phyloP scores from a whole-genome alignment of 1,284 basidiomycete genomes.

The Irpex rosettiformis region DNA sequence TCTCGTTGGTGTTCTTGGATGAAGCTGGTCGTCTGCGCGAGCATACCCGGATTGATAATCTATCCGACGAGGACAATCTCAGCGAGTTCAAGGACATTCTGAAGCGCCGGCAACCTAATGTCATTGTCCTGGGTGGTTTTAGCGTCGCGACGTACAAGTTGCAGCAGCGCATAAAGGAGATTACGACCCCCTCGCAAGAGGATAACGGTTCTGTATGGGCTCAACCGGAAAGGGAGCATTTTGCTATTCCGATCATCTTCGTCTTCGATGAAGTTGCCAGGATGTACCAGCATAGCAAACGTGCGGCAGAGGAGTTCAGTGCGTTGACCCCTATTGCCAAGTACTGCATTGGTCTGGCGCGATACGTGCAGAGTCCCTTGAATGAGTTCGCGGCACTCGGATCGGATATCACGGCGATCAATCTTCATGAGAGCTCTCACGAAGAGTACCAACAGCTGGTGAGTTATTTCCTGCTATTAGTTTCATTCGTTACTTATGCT shows the following conservation, averaged over 20 bases:
- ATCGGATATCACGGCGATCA: constrained; percentile 75
- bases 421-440: constrained; percentile 60
- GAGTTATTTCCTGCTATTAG: constrained; percentile 25
- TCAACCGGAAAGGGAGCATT: constrained; percentile 25
- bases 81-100: constrained; percentile 84
- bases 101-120: constrained; percentile 80
- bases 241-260: constrained; percentile 76
- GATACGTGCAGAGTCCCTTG: constrained; percentile 92
- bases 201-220: constrained; percentile 17
- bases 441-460: constrained; percentile 88
- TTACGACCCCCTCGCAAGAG: constrained; percentile 14
- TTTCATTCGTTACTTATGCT: constrained; percentile 12
- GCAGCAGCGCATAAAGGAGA: constrained; percentile 60
- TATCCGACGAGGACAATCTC: constrained; percentile 62
- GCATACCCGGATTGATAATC: constrained; percentile 85
- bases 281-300: constrained; percentile 89
- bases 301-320: constrained; percentile 85
- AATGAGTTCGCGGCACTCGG: constrained; percentile 92
- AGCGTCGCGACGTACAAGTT: constrained; percentile 79
- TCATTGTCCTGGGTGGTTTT: constrained; percentile 89
- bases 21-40: constrained; percentile 87
- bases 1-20: constrained; percentile 85
- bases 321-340: constrained; percentile 79
- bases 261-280: constrained; percentile 91
- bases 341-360: constrained; percentile 93